Evolutionary conservation across 306 rosid species (phyloP).

Genomic region (Heteromeles arbutifolia): DNA sequence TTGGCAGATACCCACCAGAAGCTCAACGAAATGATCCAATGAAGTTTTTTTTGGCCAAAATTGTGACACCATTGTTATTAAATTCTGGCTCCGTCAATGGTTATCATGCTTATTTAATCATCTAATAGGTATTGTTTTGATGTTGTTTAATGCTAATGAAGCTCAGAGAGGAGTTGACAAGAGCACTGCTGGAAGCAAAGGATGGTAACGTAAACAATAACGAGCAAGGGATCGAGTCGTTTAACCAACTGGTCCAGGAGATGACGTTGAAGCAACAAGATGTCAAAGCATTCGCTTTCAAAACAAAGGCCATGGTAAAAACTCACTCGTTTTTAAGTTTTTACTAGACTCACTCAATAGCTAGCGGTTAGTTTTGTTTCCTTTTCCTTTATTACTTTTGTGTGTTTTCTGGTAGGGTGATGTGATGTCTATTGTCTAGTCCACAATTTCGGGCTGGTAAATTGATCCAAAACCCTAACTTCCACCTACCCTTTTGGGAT

Average conservation of each 20-base stretch:
- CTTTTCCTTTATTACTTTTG: background rate
- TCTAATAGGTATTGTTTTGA: constrained; percentile 4
- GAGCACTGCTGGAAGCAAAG: constrained; percentile 59
- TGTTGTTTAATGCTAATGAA: constrained; percentile 33
- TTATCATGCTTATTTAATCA: background rate
- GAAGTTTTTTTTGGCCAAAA: too few species aligned
- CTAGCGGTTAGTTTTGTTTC: background rate
- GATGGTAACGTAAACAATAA: constrained; percentile 27
- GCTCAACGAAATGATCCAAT: too few species aligned
- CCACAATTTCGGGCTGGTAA: constrained; percentile 6
- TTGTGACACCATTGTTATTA: too few species aligned
- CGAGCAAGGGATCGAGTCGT: constrained; percentile 56
- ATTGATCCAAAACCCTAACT: background rate
- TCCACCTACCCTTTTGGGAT: background rate
- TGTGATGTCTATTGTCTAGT: background rate
- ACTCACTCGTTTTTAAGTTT: background rate
- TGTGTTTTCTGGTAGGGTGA: constrained; percentile 8
- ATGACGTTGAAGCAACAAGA: constrained; percentile 54
- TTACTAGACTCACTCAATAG: background rate
- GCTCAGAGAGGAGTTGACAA: constrained; percentile 75
- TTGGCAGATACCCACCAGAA: too few species aligned
- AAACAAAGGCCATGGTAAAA: constrained; percentile 79
- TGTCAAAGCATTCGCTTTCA: constrained; percentile 71
- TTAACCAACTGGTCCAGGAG: constrained; percentile 74
- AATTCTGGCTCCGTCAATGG: background rate